phyloP scores from a whole-genome alignment of 2,329 filamentous ascomycete species.

The Aspergillus neoniger region DNA sequence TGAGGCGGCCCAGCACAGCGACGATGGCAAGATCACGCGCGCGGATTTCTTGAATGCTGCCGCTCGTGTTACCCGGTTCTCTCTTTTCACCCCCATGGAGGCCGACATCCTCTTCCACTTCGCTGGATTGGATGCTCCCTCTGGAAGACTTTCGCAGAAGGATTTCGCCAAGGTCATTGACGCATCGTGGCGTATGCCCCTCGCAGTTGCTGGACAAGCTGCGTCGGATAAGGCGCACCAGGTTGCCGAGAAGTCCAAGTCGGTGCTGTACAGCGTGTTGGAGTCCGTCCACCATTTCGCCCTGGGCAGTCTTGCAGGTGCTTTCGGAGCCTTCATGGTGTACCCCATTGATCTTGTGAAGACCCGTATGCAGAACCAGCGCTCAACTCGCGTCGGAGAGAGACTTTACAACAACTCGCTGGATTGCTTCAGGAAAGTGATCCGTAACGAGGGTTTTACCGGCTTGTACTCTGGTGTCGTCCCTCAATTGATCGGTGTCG shows the following conservation, averaged over 20 bases:
- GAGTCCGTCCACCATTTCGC: slow-evolving; percentile 88
- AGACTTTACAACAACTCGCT: slow-evolving; percentile 94
- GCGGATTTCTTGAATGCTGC: slow-evolving; percentile 95
- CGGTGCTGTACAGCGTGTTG: slow-evolving; percentile 64
- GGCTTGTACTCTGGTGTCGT: slow-evolving; percentile 94
- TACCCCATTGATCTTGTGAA: slow-evolving; percentile 99
- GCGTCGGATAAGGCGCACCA: slow-evolving; percentile 51
- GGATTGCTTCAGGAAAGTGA: slow-evolving; percentile 90
- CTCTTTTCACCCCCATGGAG: slow-evolving; percentile 96
- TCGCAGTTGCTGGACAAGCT: slow-evolving; percentile 54
- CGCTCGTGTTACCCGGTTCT: slow-evolving; percentile 86
- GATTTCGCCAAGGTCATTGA: slow-evolving; percentile 97
- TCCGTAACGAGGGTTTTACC: slow-evolving; percentile 85
- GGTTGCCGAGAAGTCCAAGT: slow-evolving; percentile 57
- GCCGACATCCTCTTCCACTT: slow-evolving; percentile 99
- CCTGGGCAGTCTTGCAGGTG: slow-evolving; percentile 85
- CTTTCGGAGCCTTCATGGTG: slow-evolving; percentile 98
- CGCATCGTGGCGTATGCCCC: slow-evolving; percentile 78
- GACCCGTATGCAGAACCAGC: slow-evolving; percentile 97
- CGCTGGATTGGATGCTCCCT: slow-evolving; percentile 85
- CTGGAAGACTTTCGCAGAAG: slow-evolving; percentile 74
- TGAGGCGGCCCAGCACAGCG: slow-evolving; percentile 78
- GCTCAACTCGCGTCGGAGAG: slow-evolving; percentile 77
- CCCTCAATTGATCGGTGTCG: slow-evolving; percentile 93
- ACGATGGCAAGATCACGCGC: slow-evolving; percentile 89